These are phyloP conservation scores for Leccinum fuscescens DNA, from an alignment of 1,284 basidiomycete genomes.

Conservation along the genomic window DNA sequence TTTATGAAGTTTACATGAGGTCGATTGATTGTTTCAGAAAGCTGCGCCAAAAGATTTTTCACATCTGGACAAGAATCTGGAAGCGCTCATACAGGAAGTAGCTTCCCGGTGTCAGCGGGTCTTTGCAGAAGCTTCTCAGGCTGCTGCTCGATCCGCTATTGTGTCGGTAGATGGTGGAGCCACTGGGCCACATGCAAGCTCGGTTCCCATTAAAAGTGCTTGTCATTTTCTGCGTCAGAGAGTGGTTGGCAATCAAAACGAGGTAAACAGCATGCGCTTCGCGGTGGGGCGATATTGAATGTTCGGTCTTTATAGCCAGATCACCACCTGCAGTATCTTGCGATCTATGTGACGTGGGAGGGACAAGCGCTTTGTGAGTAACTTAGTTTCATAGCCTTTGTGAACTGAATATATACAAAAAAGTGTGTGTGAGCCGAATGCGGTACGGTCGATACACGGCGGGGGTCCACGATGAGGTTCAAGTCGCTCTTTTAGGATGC, in stretches of 20 bases:
- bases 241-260: conserved; percentile 42
- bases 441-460: conserved; percentile 43
- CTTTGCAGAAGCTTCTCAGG: conserved; percentile 62
- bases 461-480: conserved; percentile 39
- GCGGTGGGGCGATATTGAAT: conserved; percentile 30
- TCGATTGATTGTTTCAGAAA: conserved; percentile 41
- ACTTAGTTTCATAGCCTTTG: conserved; percentile 25
- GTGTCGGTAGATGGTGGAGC: conserved; percentile 39
- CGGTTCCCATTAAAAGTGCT: conserved; percentile 25
- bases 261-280: conserved; percentile 42
- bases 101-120: conserved; percentile 57
- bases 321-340: conserved; percentile 46
- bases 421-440: conserved; percentile 56
- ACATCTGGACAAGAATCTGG: conserved; percentile 67
- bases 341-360: conserved; percentile 34
- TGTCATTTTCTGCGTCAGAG: conserved; percentile 50
- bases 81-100: conserved; percentile 61
- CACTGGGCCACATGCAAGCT: conserved; percentile 27
- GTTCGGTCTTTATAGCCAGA: conserved; percentile 36
- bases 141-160: conserved; percentile 58
- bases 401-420: conserved; percentile 37
- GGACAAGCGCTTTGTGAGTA: conserved; percentile 32
- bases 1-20: conserved; percentile 24
- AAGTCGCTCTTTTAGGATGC: conserved; percentile 53
- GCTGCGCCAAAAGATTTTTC: conserved; percentile 48